These are phyloP conservation scores for Aspergillus tanneri DNA, from an alignment of 2,329 filamentous ascomycete genomes.

Conservation along the genomic window DNA sequence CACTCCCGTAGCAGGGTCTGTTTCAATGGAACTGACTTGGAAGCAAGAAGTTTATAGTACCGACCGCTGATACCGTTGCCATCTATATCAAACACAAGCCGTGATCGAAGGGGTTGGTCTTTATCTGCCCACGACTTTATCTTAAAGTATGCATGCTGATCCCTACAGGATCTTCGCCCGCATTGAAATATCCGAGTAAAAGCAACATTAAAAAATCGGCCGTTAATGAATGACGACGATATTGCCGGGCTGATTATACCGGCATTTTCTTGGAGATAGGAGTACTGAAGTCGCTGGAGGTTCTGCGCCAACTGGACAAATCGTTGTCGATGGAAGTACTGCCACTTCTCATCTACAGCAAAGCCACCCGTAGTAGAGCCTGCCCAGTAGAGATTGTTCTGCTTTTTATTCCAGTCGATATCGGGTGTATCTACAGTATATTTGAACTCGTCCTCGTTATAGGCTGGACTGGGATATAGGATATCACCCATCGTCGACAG, in stretches of 20 bases:
- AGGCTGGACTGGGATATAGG: conserved; percentile 53
- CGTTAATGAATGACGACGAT: conserved; percentile 12
- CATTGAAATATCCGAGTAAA: conserved; percentile 22
- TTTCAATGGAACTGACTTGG: conserved; percentile 21
- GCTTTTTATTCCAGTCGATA: conserved; percentile 51
- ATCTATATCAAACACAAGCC: conserved; percentile 23
- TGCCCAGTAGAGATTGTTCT: conserved; percentile 56
- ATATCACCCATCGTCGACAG: conserved; percentile 43
- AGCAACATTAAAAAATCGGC: conserved; percentile 16
- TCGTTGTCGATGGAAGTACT: conserved; percentile 19
- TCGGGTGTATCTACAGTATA: conserved; percentile 45
- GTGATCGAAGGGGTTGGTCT: conserved; percentile 14
- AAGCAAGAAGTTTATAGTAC: conserved; percentile 23
- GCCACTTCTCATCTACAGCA: conserved; percentile 13
- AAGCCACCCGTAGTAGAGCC: conserved; percentile 56
- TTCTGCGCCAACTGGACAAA: conserved; percentile 21
- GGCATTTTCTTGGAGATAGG: conserved; percentile 6
- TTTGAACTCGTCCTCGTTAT: conserved; percentile 40
- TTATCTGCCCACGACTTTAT: conserved; percentile 17
- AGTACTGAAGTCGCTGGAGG: conserved; percentile 1
- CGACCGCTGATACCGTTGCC: conserved; percentile 26
- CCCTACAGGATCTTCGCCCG: conserved; percentile 12
- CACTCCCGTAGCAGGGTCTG: conserved; percentile 26
- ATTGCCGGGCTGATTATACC: background rate
- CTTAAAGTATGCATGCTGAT: conserved; percentile 14